These are phyloP conservation scores for Botrytis deweyae DNA, from an alignment of 2,329 filamentous ascomycete species.

Conservation along the genomic window DNA sequence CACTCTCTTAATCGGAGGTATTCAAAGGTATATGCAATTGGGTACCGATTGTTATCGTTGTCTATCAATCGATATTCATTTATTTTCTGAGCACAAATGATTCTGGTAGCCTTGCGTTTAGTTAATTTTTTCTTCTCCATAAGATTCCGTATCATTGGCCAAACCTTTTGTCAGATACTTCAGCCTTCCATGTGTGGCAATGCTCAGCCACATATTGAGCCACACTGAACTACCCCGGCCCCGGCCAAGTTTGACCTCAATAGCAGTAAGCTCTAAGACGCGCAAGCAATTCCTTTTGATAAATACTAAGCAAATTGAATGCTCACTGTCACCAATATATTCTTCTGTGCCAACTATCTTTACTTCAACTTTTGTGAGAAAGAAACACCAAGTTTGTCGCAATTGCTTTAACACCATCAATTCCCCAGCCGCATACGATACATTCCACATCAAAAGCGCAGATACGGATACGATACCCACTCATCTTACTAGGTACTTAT, in stretches of 20 bases:
- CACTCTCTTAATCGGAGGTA: background rate
- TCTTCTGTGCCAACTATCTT: background rate
- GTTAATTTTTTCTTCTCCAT: background rate
- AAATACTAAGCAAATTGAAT: background rate
- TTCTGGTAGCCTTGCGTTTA: conserved; percentile 12
- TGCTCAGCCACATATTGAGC: background rate
- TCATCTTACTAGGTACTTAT: conserved; percentile 11
- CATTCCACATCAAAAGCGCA: background rate
- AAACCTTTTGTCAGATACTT: background rate
- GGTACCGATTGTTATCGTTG: background rate
- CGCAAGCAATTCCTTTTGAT: conserved; percentile 10
- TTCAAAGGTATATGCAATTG: conserved; percentile 1
- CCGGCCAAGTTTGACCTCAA: background rate
- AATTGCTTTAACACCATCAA: background rate
- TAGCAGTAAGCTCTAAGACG: conserved; percentile 1
- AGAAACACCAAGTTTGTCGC: background rate
- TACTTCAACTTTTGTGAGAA: background rate
- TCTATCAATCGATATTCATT: background rate
- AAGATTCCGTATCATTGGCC: background rate
- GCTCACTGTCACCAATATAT: background rate
- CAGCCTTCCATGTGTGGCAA: conserved; percentile 1
- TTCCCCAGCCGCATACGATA: conserved; percentile 4
- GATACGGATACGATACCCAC: conserved; percentile 1
- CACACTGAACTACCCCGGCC: background rate
- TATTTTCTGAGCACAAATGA: background rate